Conservation (phyloP, 2,329 filamentous ascomycete genomes). For the Anthostomella pinea region DNA sequence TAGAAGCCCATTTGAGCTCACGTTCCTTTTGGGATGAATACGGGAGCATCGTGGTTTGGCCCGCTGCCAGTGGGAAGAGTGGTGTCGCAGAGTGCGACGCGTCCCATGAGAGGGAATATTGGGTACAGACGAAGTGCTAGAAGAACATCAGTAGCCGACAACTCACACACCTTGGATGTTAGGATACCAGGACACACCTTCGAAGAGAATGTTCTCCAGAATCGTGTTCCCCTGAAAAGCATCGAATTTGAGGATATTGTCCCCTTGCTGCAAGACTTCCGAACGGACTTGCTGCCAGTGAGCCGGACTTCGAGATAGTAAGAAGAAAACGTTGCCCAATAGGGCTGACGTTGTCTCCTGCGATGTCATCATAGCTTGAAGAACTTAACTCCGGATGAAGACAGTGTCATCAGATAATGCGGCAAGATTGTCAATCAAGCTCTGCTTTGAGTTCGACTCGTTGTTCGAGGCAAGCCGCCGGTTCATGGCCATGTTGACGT, state of each 20-base stretch:
- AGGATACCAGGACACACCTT: too few relatives aligned
- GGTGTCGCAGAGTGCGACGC: constrained; percentile 8
- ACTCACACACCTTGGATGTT: too few relatives aligned
- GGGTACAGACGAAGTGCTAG: constrained; percentile 13
- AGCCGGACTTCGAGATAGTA: constrained; percentile 9
- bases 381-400: constrained; percentile 12
- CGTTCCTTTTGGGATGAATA: constrained; percentile 11
- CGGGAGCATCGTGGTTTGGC: neutral
- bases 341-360: constrained; percentile 15
- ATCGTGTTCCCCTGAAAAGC: constrained; percentile 3
- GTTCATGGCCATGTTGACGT: constrained; percentile 5
- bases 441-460: neutral
- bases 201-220: constrained; percentile 8
- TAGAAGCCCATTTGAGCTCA: constrained; percentile 9
- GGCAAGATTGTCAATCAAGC: constrained; percentile 6
- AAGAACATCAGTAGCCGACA: constrained; percentile 1
- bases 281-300: constrained; percentile 11
- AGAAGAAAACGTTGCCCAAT: constrained; percentile 9
- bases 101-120: constrained; percentile 10
- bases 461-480: neutral
- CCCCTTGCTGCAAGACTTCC: constrained; percentile 7
- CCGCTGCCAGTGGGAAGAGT: constrained; percentile 12
- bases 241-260: constrained; percentile 1
- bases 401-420: constrained; percentile 4
- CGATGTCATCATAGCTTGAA: constrained; percentile 16